Base-by-base conservation (phyloP, 805 yeast species). In the Cyberlindnera xishuangbannaensis region DNA sequence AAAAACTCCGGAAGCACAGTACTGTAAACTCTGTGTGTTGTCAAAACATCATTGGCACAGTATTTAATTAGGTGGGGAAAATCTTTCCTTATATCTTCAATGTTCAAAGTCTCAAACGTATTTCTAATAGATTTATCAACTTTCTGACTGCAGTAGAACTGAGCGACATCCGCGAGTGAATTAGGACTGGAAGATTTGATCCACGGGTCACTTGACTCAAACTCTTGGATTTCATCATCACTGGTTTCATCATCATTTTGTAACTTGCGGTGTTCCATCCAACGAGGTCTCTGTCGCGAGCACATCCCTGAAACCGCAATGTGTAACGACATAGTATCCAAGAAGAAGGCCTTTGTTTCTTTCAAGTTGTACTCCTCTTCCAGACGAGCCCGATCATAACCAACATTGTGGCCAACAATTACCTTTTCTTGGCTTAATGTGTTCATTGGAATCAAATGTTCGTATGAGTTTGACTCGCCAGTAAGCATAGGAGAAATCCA, bases 311-410 rank as follows among this genome's bases (percentile, higher is more conserved):
- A 76, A 0, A 78, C 74, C 2, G 97, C 94, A 21, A 88, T 76
- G 58, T 92, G 99, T 14, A 92, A 61, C 1, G 97, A 81, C 87
- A 90, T 83, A 1, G 95, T 88, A 56, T 92, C 99, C 37, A 94
- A 44, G 50, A 65, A 92, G 57, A 86, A 87, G 2, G 84, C 83
- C 44, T 79, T 76, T 1, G 95, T 67, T 28, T 66, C 72, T 20
- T 64, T 56, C 22, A 88, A 53, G 47, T 70, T 67, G 59, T 92
- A 92, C 54, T 92, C 98, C 35, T 92, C 97, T 19, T 63, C 45
- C 1, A 90, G 75, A 22, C 95, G 68, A 1, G 95, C 90, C 28
- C 99, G 69, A 57, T 92, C 99, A 51, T 78, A 92, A 6, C 92
- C 78, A 3, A 92, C 80, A 51, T 90, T 87, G 55, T 86, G 95